A percentile compares a stretch with the other conserved stretches of the same genome.
These are phyloP conservation scores for Craspedostauros australis DNA, from an alignment of 108 stramenopile genomes.

Conservation along the genomic window DNA sequence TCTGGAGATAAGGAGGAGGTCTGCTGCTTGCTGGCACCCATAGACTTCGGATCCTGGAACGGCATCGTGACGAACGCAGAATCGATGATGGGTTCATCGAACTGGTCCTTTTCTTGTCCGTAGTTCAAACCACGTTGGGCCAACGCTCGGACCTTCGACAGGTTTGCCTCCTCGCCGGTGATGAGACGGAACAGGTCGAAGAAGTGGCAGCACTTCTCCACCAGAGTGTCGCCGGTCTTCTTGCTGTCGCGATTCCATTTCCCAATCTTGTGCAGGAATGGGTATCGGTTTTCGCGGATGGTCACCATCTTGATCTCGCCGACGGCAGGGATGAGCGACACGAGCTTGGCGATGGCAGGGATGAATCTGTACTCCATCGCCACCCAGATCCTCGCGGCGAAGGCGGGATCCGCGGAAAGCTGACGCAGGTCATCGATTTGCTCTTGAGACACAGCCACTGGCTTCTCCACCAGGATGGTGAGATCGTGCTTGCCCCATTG, in stretches of 20 bases:
- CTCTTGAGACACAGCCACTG: slow-evolving; percentile 66
- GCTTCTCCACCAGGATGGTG: slow-evolving; percentile 72
- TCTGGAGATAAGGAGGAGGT: too few species aligned
- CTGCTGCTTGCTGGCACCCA: not conserved
- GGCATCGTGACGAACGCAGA: slow-evolving; percentile 74
- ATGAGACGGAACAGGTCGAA: slow-evolving; percentile 83
- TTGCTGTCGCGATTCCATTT: slow-evolving; percentile 72
- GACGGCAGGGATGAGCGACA: slow-evolving; percentile 54
- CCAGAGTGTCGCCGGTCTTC: slow-evolving; percentile 75
- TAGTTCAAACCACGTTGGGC: slow-evolving; percentile 69
- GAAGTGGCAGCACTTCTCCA: slow-evolving; percentile 86
- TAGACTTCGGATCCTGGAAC: slow-evolving; percentile 24
- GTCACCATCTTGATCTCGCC: slow-evolving; percentile 76
- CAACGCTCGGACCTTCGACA: slow-evolving; percentile 24
- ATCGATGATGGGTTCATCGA: slow-evolving; percentile 65
- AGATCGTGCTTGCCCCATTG: slow-evolving; percentile 61
- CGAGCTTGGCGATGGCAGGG: slow-evolving; percentile 70
- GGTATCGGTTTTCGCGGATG: slow-evolving; percentile 81
- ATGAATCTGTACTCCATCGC: slow-evolving; percentile 89
- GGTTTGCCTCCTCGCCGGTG: slow-evolving; percentile 59
- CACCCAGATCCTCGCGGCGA: slow-evolving; percentile 67
- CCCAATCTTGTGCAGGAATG: slow-evolving; percentile 72
- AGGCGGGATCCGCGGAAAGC: slow-evolving; percentile 21
- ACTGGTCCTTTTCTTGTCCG: slow-evolving; percentile 47
- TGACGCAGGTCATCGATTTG: slow-evolving; percentile 46